Conservation (phyloP, 805 yeast species). For the Cyberlindnera bimundalis region DNA sequence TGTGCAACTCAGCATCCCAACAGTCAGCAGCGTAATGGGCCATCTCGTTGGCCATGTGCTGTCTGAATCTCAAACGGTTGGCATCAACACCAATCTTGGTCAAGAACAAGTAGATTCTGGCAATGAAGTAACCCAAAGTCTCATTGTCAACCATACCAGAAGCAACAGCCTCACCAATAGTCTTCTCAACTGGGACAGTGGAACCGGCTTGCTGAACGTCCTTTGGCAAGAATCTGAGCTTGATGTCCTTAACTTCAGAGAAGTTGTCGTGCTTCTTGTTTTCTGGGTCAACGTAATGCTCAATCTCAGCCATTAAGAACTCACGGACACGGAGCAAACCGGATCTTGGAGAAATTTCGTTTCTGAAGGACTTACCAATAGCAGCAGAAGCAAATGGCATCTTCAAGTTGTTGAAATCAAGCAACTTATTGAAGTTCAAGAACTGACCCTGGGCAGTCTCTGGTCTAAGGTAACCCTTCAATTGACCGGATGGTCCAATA, state of each 20-base stretch:
- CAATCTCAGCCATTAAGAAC: constrained; percentile 98
- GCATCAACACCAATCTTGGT: constrained; percentile 87
- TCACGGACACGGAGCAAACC: constrained; percentile 98
- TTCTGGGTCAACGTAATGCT: constrained; percentile 94
- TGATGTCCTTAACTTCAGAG: constrained; percentile 66
- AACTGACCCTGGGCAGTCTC: constrained; percentile 99
- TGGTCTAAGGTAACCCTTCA: constrained; percentile 95
- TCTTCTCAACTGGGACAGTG: constrained; percentile 56
- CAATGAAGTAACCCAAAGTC: constrained; percentile 95
- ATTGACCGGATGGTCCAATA: constrained; percentile 96
- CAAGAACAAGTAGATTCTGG: constrained; percentile 85
- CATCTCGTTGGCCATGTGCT: constrained; percentile 98
- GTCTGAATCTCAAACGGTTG: constrained; percentile 87
- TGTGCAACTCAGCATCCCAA: constrained; percentile 98
- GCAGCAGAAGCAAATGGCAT: constrained; percentile 99
- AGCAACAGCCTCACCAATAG: constrained; percentile 88
- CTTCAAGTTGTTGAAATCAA: constrained; percentile 90
- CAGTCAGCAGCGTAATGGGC: constrained; percentile 99
- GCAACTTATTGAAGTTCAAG: constrained; percentile 87
- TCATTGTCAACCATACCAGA: constrained; percentile 91
- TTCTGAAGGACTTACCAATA: constrained; percentile 97
- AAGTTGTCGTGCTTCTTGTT: constrained; percentile 83
- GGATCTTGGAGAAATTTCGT: constrained; percentile 97
- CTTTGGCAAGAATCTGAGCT: constrained; percentile 78
- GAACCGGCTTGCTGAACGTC: constrained; percentile 84